Evolutionary conservation across 495 filamentous ascomycete species (phyloP).

Genomic region (Lophiotrema nucula): DNA sequence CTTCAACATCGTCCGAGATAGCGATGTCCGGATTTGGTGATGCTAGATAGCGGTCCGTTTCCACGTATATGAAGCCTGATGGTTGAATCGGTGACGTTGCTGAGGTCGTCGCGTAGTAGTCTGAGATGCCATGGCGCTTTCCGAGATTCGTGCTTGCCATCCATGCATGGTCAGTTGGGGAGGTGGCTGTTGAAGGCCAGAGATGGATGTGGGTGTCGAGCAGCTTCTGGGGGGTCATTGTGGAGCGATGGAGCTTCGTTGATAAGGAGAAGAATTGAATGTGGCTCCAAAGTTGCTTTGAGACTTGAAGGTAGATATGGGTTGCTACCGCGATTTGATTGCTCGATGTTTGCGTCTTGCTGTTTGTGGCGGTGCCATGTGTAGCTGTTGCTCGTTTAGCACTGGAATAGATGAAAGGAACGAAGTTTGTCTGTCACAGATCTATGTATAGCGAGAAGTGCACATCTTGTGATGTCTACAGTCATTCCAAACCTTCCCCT

Average conservation of each 20-base stretch:
- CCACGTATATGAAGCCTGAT: constrained; percentile 74
- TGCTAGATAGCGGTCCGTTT: constrained; percentile 62
- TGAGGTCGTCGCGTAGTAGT: constrained; percentile 6
- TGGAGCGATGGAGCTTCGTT: not conserved
- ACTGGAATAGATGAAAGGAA: no score
- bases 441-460: no score
- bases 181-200: constrained; percentile 58
- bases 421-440: no score
- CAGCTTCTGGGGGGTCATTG: constrained; percentile 44
- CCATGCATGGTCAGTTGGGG: constrained; percentile 66
- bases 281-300: no score
- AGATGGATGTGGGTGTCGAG: constrained; percentile 90
- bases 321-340: no score
- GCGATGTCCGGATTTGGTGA: not conserved
- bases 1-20: constrained; percentile 14
- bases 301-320: no score
- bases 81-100: constrained; percentile 31
- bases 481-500: no score
- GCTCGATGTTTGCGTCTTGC: no score
- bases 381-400: no score
- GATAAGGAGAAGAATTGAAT: no score
- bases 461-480: no score
- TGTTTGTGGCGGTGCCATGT: no score
- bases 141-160: constrained; percentile 54
- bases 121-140: constrained; percentile 19